Evolutionary conservation across 129 eudicot species (phyloP), one percentile per base, ranked within the genome.

Genomic region (Centrapalus pauciflorus): DNA sequence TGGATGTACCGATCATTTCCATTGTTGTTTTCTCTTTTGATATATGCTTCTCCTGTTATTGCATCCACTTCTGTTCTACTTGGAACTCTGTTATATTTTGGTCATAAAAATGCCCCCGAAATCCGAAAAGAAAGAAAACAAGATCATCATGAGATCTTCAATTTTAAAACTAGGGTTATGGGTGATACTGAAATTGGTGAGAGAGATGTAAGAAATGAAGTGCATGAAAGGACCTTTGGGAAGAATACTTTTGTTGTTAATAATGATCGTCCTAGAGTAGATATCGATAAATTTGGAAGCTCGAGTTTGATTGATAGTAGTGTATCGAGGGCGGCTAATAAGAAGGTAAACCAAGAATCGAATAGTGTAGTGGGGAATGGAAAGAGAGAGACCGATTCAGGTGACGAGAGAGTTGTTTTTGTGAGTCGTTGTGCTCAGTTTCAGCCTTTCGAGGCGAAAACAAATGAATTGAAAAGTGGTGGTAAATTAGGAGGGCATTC

Each of bases 31-130:
- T 83, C 83, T 5, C 23, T 89, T 37, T 78, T 94, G 73, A 55
- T 94, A 1, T 78, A 87, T 79, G 86, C 81, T 14, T 94, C 93
- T 8, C 99, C 99, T 73, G 85, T 94, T 37, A 84, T 94, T 81
- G 75, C 83, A 48, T 80, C 92, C 64, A 93, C 95, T 74, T 83
- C 89, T 78, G 56, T 86, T 78, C 74, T 89, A 70, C 96, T 93
- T 69, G 96, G 96, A 54, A 82, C 90, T 61, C 78, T 93, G 16
- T 81, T 93, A 59, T 78, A 81, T 80, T 93, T 70, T 55, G 99
- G 99, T 50, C 79, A 93, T 26, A 81, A 82, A n/a, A 80, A 77
- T 12, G 43, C 83, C 34, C 83, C 86, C 17, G 75, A 80, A 56
- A 57, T 75, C 24, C 79, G 74, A 34, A 77, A 71, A 26, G 81